Base-by-base conservation (phyloP, 805 yeast species). In the Candida khao-thaluensis region DNA sequence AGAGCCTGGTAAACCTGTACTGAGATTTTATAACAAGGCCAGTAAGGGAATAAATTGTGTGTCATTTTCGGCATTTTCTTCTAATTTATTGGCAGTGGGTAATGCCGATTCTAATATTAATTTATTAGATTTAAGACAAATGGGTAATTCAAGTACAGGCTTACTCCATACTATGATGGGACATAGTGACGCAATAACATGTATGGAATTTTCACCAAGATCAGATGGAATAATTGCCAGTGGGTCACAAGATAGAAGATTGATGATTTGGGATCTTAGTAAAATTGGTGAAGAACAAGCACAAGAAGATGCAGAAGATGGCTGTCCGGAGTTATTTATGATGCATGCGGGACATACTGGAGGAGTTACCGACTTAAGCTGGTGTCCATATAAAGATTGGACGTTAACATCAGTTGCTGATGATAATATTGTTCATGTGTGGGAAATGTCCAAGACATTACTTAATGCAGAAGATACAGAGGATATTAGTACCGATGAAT, bases 341-440 rank as follows among this genome's bases (percentile, higher is more conserved):
- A 84, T 88, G 82, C 96, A 88, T 56, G 95, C 95, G 26, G 96
- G 96, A 15, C 95, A 88, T 55, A 81, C 89, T 14, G 82, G 87
- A 12, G 71, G 82, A 5, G 81, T 85, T 12, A 79, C 81, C 30
- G 95, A 85, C 56, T 69, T 85, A 48, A 74, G 80, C 23, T 81
- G 86, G 71, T 82, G 81, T 53, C 79, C 81, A 5, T 77, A 70
- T 49, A 71, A 79, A 42, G 85, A 85, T n/a, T 85, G 91, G 90
- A 73, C 85, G 26, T 52, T 84, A 40, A 87, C 85, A 0, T 74
- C 85, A 25, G 76, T 74, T 32, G 77, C 81, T 0, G 81, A 76
- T 46, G 82, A 77, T 47, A 77, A 77, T 50, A 75, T 77, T 31
- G 81, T 77, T 2, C 83, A 77, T 47, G 53, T 77, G 15, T 77